Conservation (phyloP, 169 alveolate species). For the Blepharisma undulans region DNA sequence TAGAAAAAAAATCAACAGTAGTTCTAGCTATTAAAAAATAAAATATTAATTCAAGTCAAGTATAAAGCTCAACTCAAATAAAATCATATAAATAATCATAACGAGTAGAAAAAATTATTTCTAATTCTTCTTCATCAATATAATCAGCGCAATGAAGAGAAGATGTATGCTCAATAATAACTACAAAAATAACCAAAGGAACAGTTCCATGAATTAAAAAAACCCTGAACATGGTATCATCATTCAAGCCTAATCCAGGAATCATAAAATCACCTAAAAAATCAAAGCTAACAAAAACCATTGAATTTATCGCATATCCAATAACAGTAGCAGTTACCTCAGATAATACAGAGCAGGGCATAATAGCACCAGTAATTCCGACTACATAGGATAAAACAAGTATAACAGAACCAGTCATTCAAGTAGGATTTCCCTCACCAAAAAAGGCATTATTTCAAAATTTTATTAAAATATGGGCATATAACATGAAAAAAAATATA, state of each 20-base stretch:
- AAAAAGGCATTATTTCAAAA: background rate
- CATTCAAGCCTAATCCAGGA: slow-evolving; percentile 28
- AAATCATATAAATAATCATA: slow-evolving; percentile 2
- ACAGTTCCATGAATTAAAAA: background rate
- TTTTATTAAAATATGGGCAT: slow-evolving; percentile 24
- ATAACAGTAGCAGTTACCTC: slow-evolving; percentile 34
- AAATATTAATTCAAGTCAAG: background rate
- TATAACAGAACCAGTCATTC: slow-evolving; percentile 13
- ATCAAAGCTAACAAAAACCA: background rate
- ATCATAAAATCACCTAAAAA: background rate
- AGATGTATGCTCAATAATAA: background rate
- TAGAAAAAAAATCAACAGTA: background rate
- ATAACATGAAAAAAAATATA: slow-evolving; percentile 1
- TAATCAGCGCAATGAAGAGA: slow-evolving; percentile 3
- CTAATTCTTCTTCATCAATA: slow-evolving; percentile 32
- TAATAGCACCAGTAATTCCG: slow-evolving; percentile 27
- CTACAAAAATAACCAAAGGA: background rate
- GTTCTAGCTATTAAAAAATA: background rate
- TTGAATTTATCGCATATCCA: slow-evolving; percentile 21
- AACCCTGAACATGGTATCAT: background rate
- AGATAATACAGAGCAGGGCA: slow-evolving; percentile 16
- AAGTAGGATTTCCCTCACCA: slow-evolving; percentile 21
- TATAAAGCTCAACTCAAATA: background rate
- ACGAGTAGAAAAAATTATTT: background rate
- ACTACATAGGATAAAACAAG: slow-evolving; percentile 7